Evolutionary conservation across 1,284 basidiomycete genomes (phyloP), one percentile per base, ranked within the genome.

Genomic region (Golubevia sp.): DNA sequence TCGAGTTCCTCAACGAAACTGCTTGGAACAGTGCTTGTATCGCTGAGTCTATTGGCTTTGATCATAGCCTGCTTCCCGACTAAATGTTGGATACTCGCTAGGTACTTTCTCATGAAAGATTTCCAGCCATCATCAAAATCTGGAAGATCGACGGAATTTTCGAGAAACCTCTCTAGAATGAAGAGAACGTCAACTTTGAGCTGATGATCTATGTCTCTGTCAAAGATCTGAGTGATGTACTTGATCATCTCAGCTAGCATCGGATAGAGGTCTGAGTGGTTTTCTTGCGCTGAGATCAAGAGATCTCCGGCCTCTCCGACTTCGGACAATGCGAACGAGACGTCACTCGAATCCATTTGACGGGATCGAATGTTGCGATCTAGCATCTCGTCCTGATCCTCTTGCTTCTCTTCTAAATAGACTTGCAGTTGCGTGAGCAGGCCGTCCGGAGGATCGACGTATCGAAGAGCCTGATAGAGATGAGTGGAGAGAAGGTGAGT

Each of bases 401-500:
- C 92, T 56, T 91, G 91, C 73, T 92, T 92, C 81, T 94, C 93
- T 69, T 96, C 92, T 0, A 88, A 88, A 73, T 93, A 95, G 18
- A 92, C 87, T 67, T 91, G 88, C 4, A 94, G 85, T 74, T 95
- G 93, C 0, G 87, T 90, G 18, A 90, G 77, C 27, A 94, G 85
- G 0, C 84, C 84, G 52, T 93, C 92, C 11, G 92, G 91, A 0
- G 92, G 91, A 71, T 89, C 88, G 51, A 90, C 86, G 73, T 92
- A 92, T 67, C 90, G 88, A 3, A 94, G 85, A 1, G 88, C 87
- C 91, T 93, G 67, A 53, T 54, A 58, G 56, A 52, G 1, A 13
- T 6, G 30, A 56, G 11, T 44, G 21, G 7, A 5, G 50, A 3
- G n/a, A 11, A 1, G 4, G 1, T 53, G 25, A 62, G 30, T 23